These are phyloP conservation scores for Acacia concinna DNA, from an alignment of 331 rosid genomes.

Conservation along the genomic window DNA sequence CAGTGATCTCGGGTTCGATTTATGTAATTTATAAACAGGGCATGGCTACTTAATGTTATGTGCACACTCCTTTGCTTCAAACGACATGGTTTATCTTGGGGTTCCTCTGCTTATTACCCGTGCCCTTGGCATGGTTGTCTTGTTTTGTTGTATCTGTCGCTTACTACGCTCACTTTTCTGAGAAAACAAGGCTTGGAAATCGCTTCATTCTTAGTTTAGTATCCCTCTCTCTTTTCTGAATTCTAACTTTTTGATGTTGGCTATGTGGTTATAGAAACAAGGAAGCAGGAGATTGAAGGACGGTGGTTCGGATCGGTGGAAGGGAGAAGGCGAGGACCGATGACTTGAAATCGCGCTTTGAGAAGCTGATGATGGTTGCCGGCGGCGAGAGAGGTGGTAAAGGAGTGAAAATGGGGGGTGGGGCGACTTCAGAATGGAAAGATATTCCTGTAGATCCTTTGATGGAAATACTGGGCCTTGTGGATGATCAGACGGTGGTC, in stretches of 20 bases:
- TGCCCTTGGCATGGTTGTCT: slow-evolving; percentile 33
- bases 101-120: slow-evolving; percentile 29
- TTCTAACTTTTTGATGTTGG: not conserved
- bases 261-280: slow-evolving; percentile 26
- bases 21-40: slow-evolving; percentile 26
- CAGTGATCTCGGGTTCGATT: slow-evolving; percentile 19
- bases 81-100: slow-evolving; percentile 11
- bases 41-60: slow-evolving; percentile 35
- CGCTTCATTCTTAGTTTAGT: slow-evolving; percentile 29
- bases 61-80: not conserved
- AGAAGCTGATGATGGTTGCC: slow-evolving; percentile 71
- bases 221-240: slow-evolving; percentile 2
- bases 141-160: slow-evolving; percentile 36
- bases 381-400: slow-evolving; percentile 31
- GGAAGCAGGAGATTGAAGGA: slow-evolving; percentile 29
- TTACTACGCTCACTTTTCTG: not conserved
- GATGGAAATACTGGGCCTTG: slow-evolving; percentile 71
- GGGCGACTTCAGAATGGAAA: slow-evolving; percentile 72
- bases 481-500: slow-evolving; percentile 75
- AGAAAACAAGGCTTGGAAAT: slow-evolving; percentile 32
- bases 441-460: slow-evolving; percentile 94
- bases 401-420: slow-evolving; percentile 58
- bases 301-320: slow-evolving; percentile 38
- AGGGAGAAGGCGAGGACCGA: slow-evolving; percentile 53
- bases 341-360: slow-evolving; percentile 80